Percentiles rank a stretch among this genome's conserved stretches.
These are phyloP conservation scores for Psilocybe cubensis DNA, from an alignment of 768 basidiomycete genomes.

Conservation along the genomic window DNA sequence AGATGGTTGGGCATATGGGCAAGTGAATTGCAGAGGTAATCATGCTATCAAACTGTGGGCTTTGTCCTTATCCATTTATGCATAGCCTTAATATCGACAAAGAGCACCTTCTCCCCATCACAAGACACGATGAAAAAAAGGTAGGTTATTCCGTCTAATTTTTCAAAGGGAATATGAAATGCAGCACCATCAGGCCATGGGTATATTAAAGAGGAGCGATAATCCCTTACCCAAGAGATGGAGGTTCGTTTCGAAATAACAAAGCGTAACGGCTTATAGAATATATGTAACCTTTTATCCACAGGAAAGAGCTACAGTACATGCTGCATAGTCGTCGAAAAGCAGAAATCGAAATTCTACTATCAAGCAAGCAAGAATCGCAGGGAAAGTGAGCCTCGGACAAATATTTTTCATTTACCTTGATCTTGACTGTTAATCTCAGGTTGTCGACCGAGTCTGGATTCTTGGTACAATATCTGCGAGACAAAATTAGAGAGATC, in stretches of 20 bases:
- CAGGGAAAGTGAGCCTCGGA: too few relatives aligned
- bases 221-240: conserved; percentile 57
- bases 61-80: background rate
- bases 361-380: conserved; percentile 25
- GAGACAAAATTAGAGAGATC: conserved; percentile 6
- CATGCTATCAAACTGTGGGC: background rate
- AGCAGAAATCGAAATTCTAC: conserved; percentile 90
- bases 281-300: background rate
- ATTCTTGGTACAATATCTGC: conserved; percentile 13
- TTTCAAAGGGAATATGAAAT: background rate
- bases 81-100: conserved; percentile 64
- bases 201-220: conserved; percentile 55
- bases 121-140: conserved; percentile 75
- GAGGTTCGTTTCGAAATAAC: conserved; percentile 49
- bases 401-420: too few relatives aligned
- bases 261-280: background rate
- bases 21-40: conserved; percentile 69
- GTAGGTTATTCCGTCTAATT: conserved; percentile 35
- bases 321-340: conserved; percentile 86
- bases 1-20: conserved; percentile 81
- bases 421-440: too few relatives aligned
- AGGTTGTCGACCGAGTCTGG: too few relatives aligned
- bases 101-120: conserved; percentile 70
- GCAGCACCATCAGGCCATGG: conserved; percentile 49
- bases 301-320: conserved; percentile 77